Evolutionary conservation across 1,284 basidiomycete genomes (phyloP).

Genomic region (Ustilago esculenta): DNA sequence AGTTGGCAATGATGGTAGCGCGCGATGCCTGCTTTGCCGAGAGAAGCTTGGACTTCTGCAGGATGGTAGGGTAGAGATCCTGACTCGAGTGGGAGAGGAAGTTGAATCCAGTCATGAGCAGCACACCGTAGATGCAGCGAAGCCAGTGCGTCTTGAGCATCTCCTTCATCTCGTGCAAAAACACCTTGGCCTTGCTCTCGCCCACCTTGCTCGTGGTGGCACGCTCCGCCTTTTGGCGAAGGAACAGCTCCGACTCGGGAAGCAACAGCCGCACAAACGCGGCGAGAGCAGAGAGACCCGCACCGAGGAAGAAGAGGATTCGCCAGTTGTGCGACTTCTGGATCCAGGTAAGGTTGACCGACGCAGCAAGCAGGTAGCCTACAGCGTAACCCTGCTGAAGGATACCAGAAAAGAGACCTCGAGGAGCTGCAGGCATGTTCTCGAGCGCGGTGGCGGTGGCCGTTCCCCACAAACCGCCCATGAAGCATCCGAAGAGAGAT

Average conservation of each 20-base stretch:
- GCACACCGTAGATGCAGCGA: conserved; percentile 80
- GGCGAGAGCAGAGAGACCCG: conserved; percentile 78
- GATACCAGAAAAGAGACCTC: conserved; percentile 86
- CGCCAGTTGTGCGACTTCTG: conserved; percentile 69
- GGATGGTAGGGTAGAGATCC: conserved; percentile 62
- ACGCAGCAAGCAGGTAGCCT: conserved; percentile 72
- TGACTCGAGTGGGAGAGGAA: conserved; percentile 75
- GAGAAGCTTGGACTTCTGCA: conserved; percentile 56
- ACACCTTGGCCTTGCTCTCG: conserved; percentile 72
- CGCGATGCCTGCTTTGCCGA: conserved; percentile 75
- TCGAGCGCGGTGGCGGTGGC: conserved; percentile 74
- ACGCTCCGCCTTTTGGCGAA: conserved; percentile 68
- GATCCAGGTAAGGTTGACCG: conserved; percentile 76
- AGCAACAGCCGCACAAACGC: conserved; percentile 77
- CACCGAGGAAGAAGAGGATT: conserved; percentile 69
- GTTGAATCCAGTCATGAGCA: conserved; percentile 76
- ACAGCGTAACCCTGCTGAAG: conserved; percentile 82
- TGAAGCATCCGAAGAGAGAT: conserved; percentile 72
- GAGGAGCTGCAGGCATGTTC: conserved; percentile 84
- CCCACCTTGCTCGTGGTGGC: conserved; percentile 26
- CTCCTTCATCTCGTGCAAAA: conserved; percentile 75
- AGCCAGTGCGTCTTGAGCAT: conserved; percentile 89
- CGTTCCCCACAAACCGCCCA: conserved; percentile 70
- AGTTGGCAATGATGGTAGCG: conserved; percentile 90
- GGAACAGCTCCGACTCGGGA: conserved; percentile 84